Conservation (phyloP, 352 stramenopile species). For the Globisporangium radiosum region DNA sequence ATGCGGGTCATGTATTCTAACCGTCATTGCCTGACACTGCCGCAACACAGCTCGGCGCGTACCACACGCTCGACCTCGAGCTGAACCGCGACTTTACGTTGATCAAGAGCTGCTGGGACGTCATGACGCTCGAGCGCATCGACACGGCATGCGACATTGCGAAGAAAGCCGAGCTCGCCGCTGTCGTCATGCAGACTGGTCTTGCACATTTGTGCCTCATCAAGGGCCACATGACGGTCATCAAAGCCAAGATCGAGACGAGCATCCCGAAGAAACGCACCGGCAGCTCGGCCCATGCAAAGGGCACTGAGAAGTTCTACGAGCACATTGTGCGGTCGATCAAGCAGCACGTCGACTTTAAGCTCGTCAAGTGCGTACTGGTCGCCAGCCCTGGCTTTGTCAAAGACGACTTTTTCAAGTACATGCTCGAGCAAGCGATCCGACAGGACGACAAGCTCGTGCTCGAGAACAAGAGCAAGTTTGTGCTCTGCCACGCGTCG, state of each 20-base stretch:
- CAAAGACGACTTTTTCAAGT: slow-evolving; percentile 98
- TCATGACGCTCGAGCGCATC: slow-evolving; percentile 95
- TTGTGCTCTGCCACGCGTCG: slow-evolving; percentile 92
- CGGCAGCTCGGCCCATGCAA: slow-evolving; percentile 90
- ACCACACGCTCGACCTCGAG: slow-evolving; percentile 97
- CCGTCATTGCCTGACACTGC: not conserved
- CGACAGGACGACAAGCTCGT: slow-evolving; percentile 92
- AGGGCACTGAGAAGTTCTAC: slow-evolving; percentile 95
- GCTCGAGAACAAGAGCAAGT: slow-evolving; percentile 96
- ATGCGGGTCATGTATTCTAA: not conserved
- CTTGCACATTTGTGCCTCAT: slow-evolving; percentile 97
- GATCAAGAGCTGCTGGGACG: slow-evolving; percentile 96
- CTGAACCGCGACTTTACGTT: slow-evolving; percentile 96
- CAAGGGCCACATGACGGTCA: slow-evolving; percentile 94
- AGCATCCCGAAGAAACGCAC: slow-evolving; percentile 97
- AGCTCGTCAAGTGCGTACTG: slow-evolving; percentile 95
- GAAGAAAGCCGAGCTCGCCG: slow-evolving; percentile 93
- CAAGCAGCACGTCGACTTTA: slow-evolving; percentile 95
- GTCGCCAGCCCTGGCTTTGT: slow-evolving; percentile 95
- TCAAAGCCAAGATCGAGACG: slow-evolving; percentile 92
- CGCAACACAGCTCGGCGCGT: slow-evolving; percentile 88
- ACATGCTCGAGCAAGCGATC: slow-evolving; percentile 88
- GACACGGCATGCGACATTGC: slow-evolving; percentile 93
- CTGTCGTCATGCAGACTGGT: slow-evolving; percentile 95
- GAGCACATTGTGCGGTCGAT: slow-evolving; percentile 95